phyloP scores from a whole-genome alignment of 169 alveolate species.

The Plasmodium vinckei region DNA sequence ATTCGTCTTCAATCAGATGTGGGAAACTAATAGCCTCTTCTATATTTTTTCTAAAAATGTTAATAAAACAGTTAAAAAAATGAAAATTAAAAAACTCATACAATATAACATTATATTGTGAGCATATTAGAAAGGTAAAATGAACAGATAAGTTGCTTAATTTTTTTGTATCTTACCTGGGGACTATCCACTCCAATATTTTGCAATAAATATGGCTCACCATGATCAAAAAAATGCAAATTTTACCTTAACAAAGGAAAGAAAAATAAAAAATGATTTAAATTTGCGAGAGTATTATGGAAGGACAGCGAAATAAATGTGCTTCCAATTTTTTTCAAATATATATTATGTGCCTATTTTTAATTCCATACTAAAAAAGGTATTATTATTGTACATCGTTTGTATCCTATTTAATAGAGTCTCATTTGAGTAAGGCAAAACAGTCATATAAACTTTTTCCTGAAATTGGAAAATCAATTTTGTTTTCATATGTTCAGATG shows the following conservation, averaged over 20 bases:
- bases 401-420: slow-evolving; percentile 29
- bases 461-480: neutral
- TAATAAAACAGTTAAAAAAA: too few species aligned
- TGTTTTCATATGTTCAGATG: too few species aligned
- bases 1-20: slow-evolving; percentile 41
- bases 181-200: slow-evolving; percentile 59
- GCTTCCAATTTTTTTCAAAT: too few species aligned
- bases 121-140: too few species aligned
- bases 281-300: too few species aligned
- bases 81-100: too few species aligned
- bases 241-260: slow-evolving; percentile 13
- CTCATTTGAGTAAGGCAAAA: slow-evolving; percentile 38
- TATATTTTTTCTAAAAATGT: slow-evolving; percentile 19
- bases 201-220: slow-evolving; percentile 46
- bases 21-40: slow-evolving; percentile 72
- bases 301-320: neutral
- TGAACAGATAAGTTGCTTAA: too few species aligned
- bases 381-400: slow-evolving; percentile 52
- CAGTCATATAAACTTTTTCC: slow-evolving; percentile 74
- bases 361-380: slow-evolving; percentile 43
- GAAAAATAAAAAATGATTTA: neutral
- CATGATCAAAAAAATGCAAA: slow-evolving; percentile 65
- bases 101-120: too few species aligned
- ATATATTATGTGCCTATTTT: too few species aligned
- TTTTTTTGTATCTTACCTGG: slow-evolving; percentile 14